Base-by-base conservation (phyloP, 1,139 yeast genomes). In the Pichia sp. region DNA sequence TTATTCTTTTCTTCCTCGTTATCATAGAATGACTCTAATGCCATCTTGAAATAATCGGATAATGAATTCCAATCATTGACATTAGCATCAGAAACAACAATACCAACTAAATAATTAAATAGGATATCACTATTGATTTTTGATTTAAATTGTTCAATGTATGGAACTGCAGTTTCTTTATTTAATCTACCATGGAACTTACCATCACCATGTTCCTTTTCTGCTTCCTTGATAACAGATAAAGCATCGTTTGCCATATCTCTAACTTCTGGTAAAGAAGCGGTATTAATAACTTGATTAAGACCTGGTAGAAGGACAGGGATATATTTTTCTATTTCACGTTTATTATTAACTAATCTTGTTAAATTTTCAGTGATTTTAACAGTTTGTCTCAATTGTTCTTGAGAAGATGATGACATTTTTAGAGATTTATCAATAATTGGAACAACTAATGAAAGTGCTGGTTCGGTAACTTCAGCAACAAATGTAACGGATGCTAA, bases 381-480 rank as follows among this genome's bases (percentile, higher is more conserved):
- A 56, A 90, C 97, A 12, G 97, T 87, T 70, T 89, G 97, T 71
- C 98, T 85, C 59, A 92, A 78, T 68, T 90, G 95, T 63, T 92
- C 97, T 69, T 90, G 96, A 16, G 97, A 83, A 6, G 96, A 84
- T 2, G 95, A 85, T 16, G 95, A 80, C 74, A 84, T 76, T 64
- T 86, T 89, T 63, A 92, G 76, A 2, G 97, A 92, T 66, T 92
- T 87, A 66, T 83, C 92, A 62, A 92, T 77, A 58, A 90, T 90
- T 45, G 98, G 98, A 39, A 88, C 97, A 59, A 92, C 75, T 51
- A 92, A 71, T 5, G 97, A 79, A 57, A 92, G 74, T 8, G 96
- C 94, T 9, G 97, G 95, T 69, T 90, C 97, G 18, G 97, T 92
- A 54, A 92, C 98, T 71, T 92, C 98, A 43, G 98, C 96, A 45